Conservation (phyloP, 345 rosid species). For the Mercurialis annua region DNA sequence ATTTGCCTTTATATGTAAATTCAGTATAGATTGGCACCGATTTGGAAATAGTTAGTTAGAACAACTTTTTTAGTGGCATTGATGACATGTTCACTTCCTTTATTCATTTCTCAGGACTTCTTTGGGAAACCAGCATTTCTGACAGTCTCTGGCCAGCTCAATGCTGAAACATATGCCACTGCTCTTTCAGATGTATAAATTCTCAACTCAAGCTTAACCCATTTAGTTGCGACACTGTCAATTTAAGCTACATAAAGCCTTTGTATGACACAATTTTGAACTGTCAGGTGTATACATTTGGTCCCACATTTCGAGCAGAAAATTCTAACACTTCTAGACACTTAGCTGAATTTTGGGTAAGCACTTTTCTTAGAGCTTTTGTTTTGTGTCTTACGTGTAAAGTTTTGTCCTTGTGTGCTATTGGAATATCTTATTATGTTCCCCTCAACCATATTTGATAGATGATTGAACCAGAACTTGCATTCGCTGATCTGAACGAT, state of each 20-base stretch:
- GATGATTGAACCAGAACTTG: slow-evolving; percentile 99
- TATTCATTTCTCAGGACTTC: slow-evolving; percentile 60
- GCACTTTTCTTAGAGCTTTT: slow-evolving; percentile 13
- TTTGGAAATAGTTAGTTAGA: slow-evolving; percentile 10
- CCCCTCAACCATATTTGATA: slow-evolving; percentile 24
- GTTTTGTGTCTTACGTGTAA: too few relatives aligned
- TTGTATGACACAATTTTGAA: not conserved
- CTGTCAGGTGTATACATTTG: slow-evolving; percentile 87
- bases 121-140: slow-evolving; percentile 96
- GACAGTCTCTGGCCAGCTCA: slow-evolving; percentile 97
- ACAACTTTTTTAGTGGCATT: slow-evolving; percentile 1
- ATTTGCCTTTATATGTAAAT: not conserved
- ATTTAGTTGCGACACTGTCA: slow-evolving; percentile 10
- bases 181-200: slow-evolving; percentile 86
- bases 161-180: slow-evolving; percentile 95
- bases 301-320: slow-evolving; percentile 98
- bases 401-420: not conserved
- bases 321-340: slow-evolving; percentile 94
- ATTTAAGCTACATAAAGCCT: slow-evolving; percentile 6
- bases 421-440: slow-evolving; percentile 7
- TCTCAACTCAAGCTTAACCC: slow-evolving; percentile 15
- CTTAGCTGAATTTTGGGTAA: slow-evolving; percentile 96
- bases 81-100: slow-evolving; percentile 13
- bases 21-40: not conserved
- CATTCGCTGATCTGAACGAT: slow-evolving; percentile 93